Base-by-base conservation (phyloP, 257 asterid species). In the Solanum ossicruentum region DNA sequence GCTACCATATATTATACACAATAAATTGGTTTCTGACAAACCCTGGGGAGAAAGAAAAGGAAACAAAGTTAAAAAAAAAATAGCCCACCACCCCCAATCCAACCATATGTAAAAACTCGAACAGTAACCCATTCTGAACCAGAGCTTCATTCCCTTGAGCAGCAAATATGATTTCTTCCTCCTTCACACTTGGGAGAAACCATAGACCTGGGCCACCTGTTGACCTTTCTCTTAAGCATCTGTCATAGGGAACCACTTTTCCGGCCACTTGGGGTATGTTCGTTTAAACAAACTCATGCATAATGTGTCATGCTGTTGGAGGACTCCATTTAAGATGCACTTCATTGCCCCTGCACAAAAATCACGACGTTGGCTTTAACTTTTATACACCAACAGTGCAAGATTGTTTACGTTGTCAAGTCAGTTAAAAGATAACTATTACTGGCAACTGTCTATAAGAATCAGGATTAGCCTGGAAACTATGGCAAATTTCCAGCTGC, bases 221-320 rank as follows among this genome's bases (percentile, higher is more conserved):
- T 7, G 56, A 70, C 71, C 36, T 61, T 55, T 79, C 89, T 82
- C 90, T 84, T 49, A 91, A 83, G 88, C 92, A 72, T 88, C 86
- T 13, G 88, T 90, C 47, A 92, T 85, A 0, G 98, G 99, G 88
- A 86, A 95, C 97, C 96, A 93, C 61, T 87, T 93, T 69, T 91
- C 92, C 45, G 98, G 98, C 98, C 98, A 94, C 87, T 94, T 95
- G 26, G 99, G 98, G 85, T 95, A 97, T 5, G 93, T 67, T 41
- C 99, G 97, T 86, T 97, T 97, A 84, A 88, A 95, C 87, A 97
- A 89, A 83, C 94, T 95, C 98, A 97, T 95, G 80, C 99, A 97
- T 12, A 95, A 93, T 0, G 99, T 95, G 89, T 97, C 98, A 15
- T 93, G 95, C 87, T 97, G 99, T 91, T 94, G 98, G 65, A 95